Evolutionary conservation across 2,329 filamentous ascomycete species (phyloP).

Genomic region (Didymella pomorum): DNA sequence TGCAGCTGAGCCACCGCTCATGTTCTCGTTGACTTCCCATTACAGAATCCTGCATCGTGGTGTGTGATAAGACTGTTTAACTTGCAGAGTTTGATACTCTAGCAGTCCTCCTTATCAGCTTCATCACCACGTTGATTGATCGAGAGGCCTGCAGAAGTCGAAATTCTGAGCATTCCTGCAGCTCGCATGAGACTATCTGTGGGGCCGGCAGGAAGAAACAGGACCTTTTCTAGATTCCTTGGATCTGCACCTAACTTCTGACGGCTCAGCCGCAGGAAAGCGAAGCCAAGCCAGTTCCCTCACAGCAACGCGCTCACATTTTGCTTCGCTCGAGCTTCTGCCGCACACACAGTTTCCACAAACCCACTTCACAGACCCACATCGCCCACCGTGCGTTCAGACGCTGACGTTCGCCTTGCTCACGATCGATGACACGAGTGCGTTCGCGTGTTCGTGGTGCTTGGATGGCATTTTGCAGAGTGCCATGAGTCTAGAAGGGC

Average conservation of each 20-base stretch:
- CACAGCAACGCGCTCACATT: slow-evolving; percentile 27
- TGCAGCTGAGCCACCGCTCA: slow-evolving; percentile 22
- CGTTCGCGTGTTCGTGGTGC: slow-evolving; percentile 6
- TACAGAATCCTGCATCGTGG: slow-evolving; percentile 17
- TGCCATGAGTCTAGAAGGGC: slow-evolving; percentile 17
- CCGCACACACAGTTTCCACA: slow-evolving; percentile 24
- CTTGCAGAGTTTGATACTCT: slow-evolving; percentile 3
- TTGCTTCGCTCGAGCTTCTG: slow-evolving; percentile 20
- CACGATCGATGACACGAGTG: slow-evolving; percentile 13
- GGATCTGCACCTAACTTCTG: slow-evolving; percentile 33
- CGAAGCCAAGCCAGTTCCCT: slow-evolving; percentile 33
- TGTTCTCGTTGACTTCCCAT: slow-evolving; percentile 16
- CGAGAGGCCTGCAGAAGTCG: slow-evolving; percentile 16
- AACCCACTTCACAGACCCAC: slow-evolving; percentile 19
- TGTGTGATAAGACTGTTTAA: slow-evolving; percentile 14
- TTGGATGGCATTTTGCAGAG: slow-evolving; percentile 30
- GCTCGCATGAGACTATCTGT: slow-evolving; percentile 28
- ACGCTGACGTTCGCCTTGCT: slow-evolving; percentile 12
- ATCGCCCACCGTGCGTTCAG: slow-evolving; percentile 22
- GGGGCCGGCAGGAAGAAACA: slow-evolving; percentile 35
- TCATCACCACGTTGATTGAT: slow-evolving; percentile 29
- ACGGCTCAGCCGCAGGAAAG: slow-evolving; percentile 36
- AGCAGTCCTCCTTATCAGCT: slow-evolving; percentile 4
- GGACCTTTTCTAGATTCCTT: slow-evolving; percentile 36
- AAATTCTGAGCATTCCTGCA: slow-evolving; percentile 15